Percentiles rank a stretch among this genome's conserved stretches.
phyloP scores from a whole-genome alignment of 2,329 filamentous ascomycete genomes.

The Ophiostoma pallidulum region DNA sequence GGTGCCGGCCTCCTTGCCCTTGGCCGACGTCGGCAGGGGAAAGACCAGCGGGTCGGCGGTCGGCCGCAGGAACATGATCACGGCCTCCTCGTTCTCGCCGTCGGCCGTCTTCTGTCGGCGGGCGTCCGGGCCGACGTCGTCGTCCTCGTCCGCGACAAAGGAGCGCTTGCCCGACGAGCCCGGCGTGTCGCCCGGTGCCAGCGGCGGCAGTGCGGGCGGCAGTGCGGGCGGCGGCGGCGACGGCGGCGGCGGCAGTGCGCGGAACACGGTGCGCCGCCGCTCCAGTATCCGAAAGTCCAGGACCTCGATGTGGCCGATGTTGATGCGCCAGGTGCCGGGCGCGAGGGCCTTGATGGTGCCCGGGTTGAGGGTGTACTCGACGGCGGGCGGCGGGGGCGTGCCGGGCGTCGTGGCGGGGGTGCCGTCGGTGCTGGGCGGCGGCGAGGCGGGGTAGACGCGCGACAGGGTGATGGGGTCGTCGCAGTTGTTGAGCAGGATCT shows the following conservation, averaged over 20 bases:
- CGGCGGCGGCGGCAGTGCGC: conserved; percentile 20
- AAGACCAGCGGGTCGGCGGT: conserved; percentile 42
- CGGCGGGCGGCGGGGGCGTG: conserved; percentile 16
- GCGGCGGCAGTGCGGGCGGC: background rate
- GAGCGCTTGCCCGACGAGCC: conserved; percentile 44
- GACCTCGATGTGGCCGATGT: conserved; percentile 38
- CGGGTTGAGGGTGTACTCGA: conserved; percentile 30
- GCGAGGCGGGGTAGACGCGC: conserved; percentile 30
- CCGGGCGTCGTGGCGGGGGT: conserved; percentile 1
- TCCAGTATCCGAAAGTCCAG: conserved; percentile 50
- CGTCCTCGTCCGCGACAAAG: conserved; percentile 35
- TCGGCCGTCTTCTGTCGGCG: conserved; percentile 25
- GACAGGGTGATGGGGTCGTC: conserved; percentile 43
- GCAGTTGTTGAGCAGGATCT: conserved; percentile 47
- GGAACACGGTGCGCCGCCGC: conserved; percentile 28
- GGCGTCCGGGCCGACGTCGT: conserved; percentile 24
- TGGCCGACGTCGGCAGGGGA: conserved; percentile 38
- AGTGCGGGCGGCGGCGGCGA: too few relatives aligned
- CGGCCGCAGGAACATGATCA: conserved; percentile 45
- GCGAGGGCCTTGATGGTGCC: conserved; percentile 36
- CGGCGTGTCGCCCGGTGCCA: conserved; percentile 22
- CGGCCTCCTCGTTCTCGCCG: conserved; percentile 33
- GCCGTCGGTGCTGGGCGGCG: conserved; percentile 23
- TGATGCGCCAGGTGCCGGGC: conserved; percentile 50
- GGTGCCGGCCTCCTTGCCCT: conserved; percentile 36